Percentiles rank a stretch among this genome's conserved stretches.
Conservation (phyloP, 306 rosid species). For the Calophaca sinica region DNA sequence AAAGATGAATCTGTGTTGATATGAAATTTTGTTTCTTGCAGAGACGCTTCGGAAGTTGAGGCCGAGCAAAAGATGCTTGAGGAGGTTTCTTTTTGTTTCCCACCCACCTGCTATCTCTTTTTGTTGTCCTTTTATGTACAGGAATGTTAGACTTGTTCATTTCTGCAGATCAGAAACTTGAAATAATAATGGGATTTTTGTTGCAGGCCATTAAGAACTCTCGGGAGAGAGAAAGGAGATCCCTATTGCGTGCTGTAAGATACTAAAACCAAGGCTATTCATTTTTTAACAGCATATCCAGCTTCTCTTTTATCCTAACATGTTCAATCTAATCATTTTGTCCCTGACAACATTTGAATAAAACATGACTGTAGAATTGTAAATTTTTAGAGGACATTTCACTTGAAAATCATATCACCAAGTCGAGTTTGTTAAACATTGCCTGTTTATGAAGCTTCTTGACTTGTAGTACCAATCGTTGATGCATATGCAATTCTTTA, state of each 20-base stretch:
- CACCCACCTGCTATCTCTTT: background rate
- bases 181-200: conserved; percentile 35
- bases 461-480: conserved; percentile 2
- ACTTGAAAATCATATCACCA: conserved; percentile 32
- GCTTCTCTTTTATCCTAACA: conserved; percentile 2
- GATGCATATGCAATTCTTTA: conserved; percentile 14
- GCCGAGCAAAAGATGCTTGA: conserved; percentile 89
- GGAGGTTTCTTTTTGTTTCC: conserved; percentile 57
- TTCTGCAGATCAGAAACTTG: conserved; percentile 29
- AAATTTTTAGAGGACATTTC: background rate
- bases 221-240: conserved; percentile 84
- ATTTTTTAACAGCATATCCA: conserved; percentile 10
- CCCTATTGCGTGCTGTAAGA: conserved; percentile 83
- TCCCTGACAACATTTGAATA: conserved; percentile 9
- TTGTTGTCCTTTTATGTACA: background rate
- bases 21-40: conserved; percentile 40
- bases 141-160: conserved; percentile 26
- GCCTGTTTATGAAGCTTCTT: conserved; percentile 5
- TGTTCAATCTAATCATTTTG: background rate
- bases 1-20: conserved; percentile 16
- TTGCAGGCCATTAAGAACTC: conserved; percentile 80
- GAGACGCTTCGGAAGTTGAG: conserved; percentile 84
- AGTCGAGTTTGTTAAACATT: conserved; percentile 20
- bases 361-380: background rate
- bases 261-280: conserved; percentile 18